Base-by-base conservation (phyloP, 1,284 basidiomycete species). In the Fistulina hepatica region DNA sequence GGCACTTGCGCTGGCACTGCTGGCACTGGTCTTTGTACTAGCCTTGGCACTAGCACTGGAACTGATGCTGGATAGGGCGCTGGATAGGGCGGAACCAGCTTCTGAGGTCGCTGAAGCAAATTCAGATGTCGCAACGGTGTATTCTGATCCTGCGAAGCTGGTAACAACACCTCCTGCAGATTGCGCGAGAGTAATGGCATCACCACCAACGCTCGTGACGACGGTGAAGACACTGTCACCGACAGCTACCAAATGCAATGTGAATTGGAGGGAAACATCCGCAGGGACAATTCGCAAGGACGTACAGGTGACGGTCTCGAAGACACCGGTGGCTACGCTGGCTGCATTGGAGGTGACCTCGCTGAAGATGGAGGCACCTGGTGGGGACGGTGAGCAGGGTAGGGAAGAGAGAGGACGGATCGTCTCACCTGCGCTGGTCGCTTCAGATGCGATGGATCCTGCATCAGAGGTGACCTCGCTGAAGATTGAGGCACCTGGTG, bases 271-370 rank as follows among this genome's bases (percentile, higher is more conserved):
- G 37, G 28, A 13, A 11, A 11, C 20, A 26, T n/a, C 20, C 27
- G 19, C 20, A 19, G 17, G 17, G 32, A 21, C 21, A 21, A 27
- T 31, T 22, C 21, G 21, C 27, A 26, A n/a, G 36, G 28, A 58
- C 71, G 39, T 39, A 73, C 76, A 72, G 12, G 71, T 75, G 5
- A 76, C 63, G 7, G 58, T 58, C 27, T 65, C 57, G 33, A 64
- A 58, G 20, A 73, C 40, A 6, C 49, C 44, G 10, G 36, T 57
- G 15, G 51, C 63, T 10, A 46, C 43, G 30, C 54, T 58, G 2
- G 60, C 58, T 17, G 53, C 49, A 16, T 57, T 54, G 4, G 46
- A 48, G 12, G 37, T 51, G 20, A 49, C 25, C 9, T 44, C 48
- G 21, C 40, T 43, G 16, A 36, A 53, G 24, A 59, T 43, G 34